Percentiles rank a stretch among this genome's conserved stretches.
These are phyloP conservation scores for Penicillium polonicum DNA, from an alignment of 2,329 filamentous ascomycete genomes.

Conservation along the genomic window DNA sequence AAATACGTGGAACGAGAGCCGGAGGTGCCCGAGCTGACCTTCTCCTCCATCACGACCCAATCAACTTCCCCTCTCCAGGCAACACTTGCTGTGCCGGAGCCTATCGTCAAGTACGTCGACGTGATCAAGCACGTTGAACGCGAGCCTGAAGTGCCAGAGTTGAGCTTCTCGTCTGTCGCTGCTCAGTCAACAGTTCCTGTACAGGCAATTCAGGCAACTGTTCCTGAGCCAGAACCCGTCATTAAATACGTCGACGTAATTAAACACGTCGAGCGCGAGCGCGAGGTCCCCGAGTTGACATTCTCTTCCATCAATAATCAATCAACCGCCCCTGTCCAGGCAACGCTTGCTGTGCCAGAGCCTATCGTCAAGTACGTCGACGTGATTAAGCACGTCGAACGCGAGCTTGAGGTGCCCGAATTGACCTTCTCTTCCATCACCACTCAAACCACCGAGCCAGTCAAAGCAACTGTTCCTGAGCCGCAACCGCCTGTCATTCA, in stretches of 20 bases:
- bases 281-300: constrained; percentile 19
- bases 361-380: constrained; percentile 11
- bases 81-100: constrained; percentile 25
- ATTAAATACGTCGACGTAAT: constrained; percentile 10
- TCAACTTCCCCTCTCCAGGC: constrained; percentile 22
- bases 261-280: constrained; percentile 13
- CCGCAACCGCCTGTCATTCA: constrained; percentile 15
- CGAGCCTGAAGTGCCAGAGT: constrained; percentile 17
- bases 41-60: constrained; percentile 32
- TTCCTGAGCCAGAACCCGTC: constrained; percentile 18
- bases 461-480: constrained; percentile 20
- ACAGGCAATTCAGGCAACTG: not conserved
- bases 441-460: constrained; percentile 27
- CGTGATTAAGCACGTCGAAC: constrained; percentile 14
- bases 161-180: constrained; percentile 36
- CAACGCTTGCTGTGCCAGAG: constrained; percentile 21
- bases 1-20: constrained; percentile 15
- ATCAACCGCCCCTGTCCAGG: constrained; percentile 26
- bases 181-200: constrained; percentile 31
- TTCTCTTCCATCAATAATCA: constrained; percentile 33
- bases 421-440: constrained; percentile 33
- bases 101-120: constrained; percentile 16
- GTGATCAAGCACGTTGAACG: constrained; percentile 8
- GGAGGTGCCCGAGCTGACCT: constrained; percentile 21
- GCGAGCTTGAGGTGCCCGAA: constrained; percentile 15